These are phyloP conservation scores for Xylaria telfairii DNA, from an alignment of 495 filamentous ascomycete species.

Conservation along the genomic window DNA sequence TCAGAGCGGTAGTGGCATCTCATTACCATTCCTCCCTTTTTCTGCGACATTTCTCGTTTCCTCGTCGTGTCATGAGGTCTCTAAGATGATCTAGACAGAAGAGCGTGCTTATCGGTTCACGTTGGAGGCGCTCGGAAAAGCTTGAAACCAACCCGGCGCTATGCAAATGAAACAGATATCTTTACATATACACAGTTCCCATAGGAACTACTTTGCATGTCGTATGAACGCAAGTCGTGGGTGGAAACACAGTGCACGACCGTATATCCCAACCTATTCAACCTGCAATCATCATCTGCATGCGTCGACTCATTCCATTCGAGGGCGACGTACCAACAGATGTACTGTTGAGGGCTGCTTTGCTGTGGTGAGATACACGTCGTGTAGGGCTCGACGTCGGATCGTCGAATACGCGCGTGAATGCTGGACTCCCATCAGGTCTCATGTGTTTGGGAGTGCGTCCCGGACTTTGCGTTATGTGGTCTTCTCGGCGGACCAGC, in stretches of 20 bases:
- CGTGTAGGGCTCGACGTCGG: conserved; percentile 55
- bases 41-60: conserved; percentile 18
- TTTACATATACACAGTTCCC: conserved; percentile 40
- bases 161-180: conserved; percentile 41
- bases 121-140: conserved; percentile 21
- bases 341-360: conserved; percentile 54
- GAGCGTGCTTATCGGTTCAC: conserved; percentile 24
- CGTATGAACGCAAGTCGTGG: not conserved
- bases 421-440: conserved; percentile 62
- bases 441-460: conserved; percentile 53
- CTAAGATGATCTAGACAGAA: conserved; percentile 31
- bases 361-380: conserved; percentile 55
- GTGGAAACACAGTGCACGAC: not conserved
- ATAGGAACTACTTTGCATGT: conserved; percentile 26
- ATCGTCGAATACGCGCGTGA: conserved; percentile 68
- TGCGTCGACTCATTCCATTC: conserved; percentile 57
- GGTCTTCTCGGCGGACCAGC: conserved; percentile 79
- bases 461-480: conserved; percentile 67
- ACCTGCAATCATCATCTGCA: conserved; percentile 74
- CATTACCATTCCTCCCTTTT: conserved; percentile 13
- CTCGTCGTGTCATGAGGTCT: conserved; percentile 26
- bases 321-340: conserved; percentile 58
- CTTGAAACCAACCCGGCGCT: conserved; percentile 34
- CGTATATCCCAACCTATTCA: conserved; percentile 37
- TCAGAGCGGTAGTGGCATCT: conserved; percentile 6